Conservation (phyloP, 2,329 filamentous ascomycete species). For the Byssothecium circinans region DNA sequence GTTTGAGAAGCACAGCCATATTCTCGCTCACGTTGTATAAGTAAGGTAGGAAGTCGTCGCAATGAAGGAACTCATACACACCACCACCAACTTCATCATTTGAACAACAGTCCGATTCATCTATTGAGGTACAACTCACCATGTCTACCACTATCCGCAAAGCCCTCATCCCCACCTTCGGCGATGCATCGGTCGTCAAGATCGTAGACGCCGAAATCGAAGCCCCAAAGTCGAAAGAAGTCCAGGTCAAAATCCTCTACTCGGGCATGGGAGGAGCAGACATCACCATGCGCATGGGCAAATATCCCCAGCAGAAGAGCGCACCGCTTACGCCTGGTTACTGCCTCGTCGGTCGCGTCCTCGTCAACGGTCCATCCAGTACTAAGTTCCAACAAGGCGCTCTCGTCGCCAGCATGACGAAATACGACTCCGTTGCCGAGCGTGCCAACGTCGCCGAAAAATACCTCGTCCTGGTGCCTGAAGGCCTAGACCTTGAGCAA, state of each 20-base stretch:
- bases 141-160: slow-evolving; percentile 47
- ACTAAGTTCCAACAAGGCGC: slow-evolving; percentile 27
- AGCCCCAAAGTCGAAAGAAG: slow-evolving; percentile 48
- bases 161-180: slow-evolving; percentile 49
- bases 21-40: not conserved
- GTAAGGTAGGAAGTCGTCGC: not conserved
- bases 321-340: slow-evolving; percentile 56
- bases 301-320: slow-evolving; percentile 50
- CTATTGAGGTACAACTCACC: slow-evolving; percentile 1
- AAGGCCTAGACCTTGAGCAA: slow-evolving; percentile 46
- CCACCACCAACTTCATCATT: not conserved
- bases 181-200: slow-evolving; percentile 45
- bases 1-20: not conserved
- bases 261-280: slow-evolving; percentile 53
- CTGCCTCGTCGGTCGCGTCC: slow-evolving; percentile 50
- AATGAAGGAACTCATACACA: not conserved
- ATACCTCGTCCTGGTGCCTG: slow-evolving; percentile 49
- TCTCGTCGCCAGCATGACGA: slow-evolving; percentile 31
- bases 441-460: slow-evolving; percentile 53
- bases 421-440: slow-evolving; percentile 45
- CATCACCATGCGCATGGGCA: slow-evolving; percentile 54
- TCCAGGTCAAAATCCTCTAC: slow-evolving; percentile 53
- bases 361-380: slow-evolving; percentile 42
- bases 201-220: slow-evolving; percentile 41
- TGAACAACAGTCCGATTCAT: not conserved